Evolutionary conservation across 2,329 filamentous ascomycete species (phyloP).

Genomic region (Zelopaecilomyces penicillatus): DNA sequence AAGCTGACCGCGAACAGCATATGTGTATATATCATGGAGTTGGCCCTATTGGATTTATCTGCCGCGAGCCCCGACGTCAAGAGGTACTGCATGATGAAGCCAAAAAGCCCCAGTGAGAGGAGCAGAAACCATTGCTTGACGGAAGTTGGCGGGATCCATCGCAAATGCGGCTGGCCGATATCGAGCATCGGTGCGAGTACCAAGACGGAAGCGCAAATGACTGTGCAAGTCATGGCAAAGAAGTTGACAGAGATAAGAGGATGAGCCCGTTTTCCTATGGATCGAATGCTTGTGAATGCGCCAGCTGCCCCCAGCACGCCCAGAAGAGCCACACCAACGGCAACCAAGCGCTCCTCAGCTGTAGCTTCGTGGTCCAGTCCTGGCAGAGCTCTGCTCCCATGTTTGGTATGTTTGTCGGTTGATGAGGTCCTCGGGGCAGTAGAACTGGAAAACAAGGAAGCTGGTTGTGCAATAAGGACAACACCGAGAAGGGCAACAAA

Average conservation of each 20-base stretch:
- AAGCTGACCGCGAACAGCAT: conserved; percentile 48
- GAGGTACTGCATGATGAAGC: conserved; percentile 82
- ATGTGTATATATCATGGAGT: conserved; percentile 50
- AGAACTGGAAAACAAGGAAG: conserved; percentile 39
- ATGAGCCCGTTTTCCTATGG: conserved; percentile 73
- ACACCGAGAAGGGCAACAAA: conserved; percentile 71
- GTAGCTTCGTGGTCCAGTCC: conserved; percentile 35
- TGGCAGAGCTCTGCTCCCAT: conserved; percentile 6
- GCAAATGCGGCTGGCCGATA: conserved; percentile 37
- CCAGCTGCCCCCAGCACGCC: conserved; percentile 69
- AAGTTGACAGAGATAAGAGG: conserved; percentile 81
- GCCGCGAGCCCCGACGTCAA: conserved; percentile 67
- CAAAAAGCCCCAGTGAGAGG: conserved; percentile 59
- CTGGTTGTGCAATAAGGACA: conserved; percentile 70
- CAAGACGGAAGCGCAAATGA: conserved; percentile 58
- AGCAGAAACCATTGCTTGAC: conserved; percentile 57
- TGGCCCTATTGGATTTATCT: conserved; percentile 55
- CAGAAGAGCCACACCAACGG: conserved; percentile 62
- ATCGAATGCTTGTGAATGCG: conserved; percentile 67
- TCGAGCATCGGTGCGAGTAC: conserved; percentile 37
- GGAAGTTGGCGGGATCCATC: conserved; percentile 33
- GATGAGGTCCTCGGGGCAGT: conserved; percentile 11
- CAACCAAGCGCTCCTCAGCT: conserved; percentile 57
- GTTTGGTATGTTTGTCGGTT: conserved; percentile 4
- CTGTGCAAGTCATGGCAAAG: conserved; percentile 62